Evolutionary conservation across 2,329 filamentous ascomycete species (phyloP).

Genomic region (Clarireedia hainanense): DNA sequence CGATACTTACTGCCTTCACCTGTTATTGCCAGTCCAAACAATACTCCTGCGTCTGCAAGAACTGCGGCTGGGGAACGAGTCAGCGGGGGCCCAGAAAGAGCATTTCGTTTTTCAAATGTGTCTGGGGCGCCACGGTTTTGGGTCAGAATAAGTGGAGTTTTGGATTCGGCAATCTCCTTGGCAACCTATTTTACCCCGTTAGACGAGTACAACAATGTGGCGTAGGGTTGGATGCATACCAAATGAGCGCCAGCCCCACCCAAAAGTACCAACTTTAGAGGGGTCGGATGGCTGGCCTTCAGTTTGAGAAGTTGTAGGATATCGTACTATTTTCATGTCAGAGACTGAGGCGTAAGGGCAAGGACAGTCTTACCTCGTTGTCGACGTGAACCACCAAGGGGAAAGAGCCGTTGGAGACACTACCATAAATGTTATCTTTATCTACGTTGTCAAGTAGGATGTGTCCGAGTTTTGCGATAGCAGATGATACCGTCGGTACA

Average conservation of each 20-base stretch:
- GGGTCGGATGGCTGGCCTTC: slow-evolving; percentile 30
- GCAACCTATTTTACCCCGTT: slow-evolving; percentile 27
- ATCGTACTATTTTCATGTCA: slow-evolving; percentile 30
- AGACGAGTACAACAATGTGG: neutral
- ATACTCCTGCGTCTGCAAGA: slow-evolving; percentile 34
- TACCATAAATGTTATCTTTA: slow-evolving; percentile 33
- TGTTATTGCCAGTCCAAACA: slow-evolving; percentile 31
- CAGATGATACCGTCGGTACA: slow-evolving; percentile 27
- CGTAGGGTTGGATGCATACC: slow-evolving; percentile 18
- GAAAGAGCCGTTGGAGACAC: slow-evolving; percentile 32
- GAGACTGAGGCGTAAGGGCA: neutral
- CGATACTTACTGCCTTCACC: slow-evolving; percentile 13
- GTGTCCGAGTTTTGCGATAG: slow-evolving; percentile 29
- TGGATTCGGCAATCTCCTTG: slow-evolving; percentile 32
- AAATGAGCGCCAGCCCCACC: slow-evolving; percentile 34
- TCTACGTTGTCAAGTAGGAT: slow-evolving; percentile 31
- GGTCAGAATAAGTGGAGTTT: slow-evolving; percentile 38
- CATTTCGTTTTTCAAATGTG: slow-evolving; percentile 32
- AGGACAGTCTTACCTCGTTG: slow-evolving; percentile 28
- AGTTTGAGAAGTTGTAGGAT: slow-evolving; percentile 35
- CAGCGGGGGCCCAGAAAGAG: slow-evolving; percentile 36
- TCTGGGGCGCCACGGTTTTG: slow-evolving; percentile 30
- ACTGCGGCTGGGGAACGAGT: slow-evolving; percentile 33
- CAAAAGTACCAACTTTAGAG: slow-evolving; percentile 31
- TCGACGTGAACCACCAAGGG: slow-evolving; percentile 35